A percentile compares a stretch with the other conserved stretches of the same genome.
Evolutionary conservation across 1,284 basidiomycete genomes (phyloP).

Genomic region (Leccinum pachyderme): DNA sequence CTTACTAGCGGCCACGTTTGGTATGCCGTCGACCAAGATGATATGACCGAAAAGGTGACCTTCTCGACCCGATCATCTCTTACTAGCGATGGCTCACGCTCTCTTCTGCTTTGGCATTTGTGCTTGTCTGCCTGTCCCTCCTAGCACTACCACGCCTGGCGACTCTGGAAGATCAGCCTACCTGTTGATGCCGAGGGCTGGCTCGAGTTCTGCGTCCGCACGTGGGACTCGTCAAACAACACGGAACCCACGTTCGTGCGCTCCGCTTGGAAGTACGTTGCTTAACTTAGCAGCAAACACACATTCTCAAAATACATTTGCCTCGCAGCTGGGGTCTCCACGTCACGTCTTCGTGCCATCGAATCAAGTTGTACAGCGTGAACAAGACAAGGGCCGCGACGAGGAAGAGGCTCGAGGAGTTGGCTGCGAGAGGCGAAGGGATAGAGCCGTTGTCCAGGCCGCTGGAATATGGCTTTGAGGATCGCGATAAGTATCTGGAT

Average conservation of each 20-base stretch:
- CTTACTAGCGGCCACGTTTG: conserved; percentile 16
- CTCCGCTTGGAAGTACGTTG: conserved; percentile 52
- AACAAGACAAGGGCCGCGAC: conserved; percentile 45
- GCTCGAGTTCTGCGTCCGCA: conserved; percentile 57
- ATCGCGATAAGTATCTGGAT: conserved; percentile 10
- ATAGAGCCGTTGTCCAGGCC: conserved; percentile 13
- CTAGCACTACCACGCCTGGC: conserved; percentile 55
- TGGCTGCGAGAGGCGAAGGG: conserved; percentile 38
- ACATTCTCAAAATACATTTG: not conserved
- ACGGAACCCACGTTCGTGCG: conserved; percentile 57
- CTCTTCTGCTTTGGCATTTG: not conserved
- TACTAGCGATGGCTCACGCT: not conserved
- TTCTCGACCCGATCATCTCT: not conserved
- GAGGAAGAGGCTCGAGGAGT: conserved; percentile 39
- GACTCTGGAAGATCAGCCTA: conserved; percentile 51
- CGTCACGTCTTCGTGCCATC: conserved; percentile 54
- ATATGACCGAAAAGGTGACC: conserved; percentile 18
- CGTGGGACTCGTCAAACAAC: conserved; percentile 59
- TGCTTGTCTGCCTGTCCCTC: not conserved
- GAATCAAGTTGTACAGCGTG: conserved; percentile 55
- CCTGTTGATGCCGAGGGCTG: conserved; percentile 58
- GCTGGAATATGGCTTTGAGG: conserved; percentile 12
- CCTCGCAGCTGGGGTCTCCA: conserved; percentile 50
- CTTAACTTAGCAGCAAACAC: not conserved
- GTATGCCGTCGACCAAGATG: conserved; percentile 18